Percentiles rank a stretch among this genome's conserved stretches.
Evolutionary conservation across 768 basidiomycete genomes (phyloP).

Genomic region (Rhodosporidiobolus odoratus): DNA sequence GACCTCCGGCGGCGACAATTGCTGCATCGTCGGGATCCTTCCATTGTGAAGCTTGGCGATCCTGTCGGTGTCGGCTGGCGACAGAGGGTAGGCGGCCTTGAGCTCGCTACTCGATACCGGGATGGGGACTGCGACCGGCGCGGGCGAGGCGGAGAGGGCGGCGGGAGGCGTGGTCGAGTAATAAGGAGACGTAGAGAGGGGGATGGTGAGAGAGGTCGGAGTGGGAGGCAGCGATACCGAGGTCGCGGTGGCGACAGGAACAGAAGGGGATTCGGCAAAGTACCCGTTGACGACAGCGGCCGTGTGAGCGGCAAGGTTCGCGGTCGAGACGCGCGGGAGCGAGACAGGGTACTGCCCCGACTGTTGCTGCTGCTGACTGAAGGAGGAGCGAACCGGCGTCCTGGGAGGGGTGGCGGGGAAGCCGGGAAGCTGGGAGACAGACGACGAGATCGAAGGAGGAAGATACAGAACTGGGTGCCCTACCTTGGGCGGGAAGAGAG

Average conservation of each 20-base stretch:
- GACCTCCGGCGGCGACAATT: conserved; percentile 22
- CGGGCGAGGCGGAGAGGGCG: neutral
- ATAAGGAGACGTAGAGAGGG: neutral
- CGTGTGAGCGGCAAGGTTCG: neutral
- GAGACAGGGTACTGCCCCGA: neutral
- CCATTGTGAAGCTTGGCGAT: conserved; percentile 34
- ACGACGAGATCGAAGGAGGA: neutral
- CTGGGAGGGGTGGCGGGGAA: conserved; percentile 13
- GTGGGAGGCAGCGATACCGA: too few relatives aligned
- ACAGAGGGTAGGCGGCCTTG: conserved; percentile 16
- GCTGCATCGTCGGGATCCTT: conserved; percentile 23
- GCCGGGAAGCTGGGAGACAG: neutral
- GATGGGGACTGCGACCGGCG: too few relatives aligned
- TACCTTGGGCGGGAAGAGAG: neutral
- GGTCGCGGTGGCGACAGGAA: neutral
- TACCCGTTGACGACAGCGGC: neutral
- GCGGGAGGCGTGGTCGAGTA: too few relatives aligned
- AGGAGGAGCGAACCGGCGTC: conserved; percentile 8
- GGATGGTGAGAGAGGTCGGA: neutral
- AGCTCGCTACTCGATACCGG: too few relatives aligned
- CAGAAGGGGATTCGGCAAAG: neutral
- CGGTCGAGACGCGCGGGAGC: neutral
- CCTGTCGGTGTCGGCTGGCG: conserved; percentile 9
- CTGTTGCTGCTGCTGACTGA: neutral
- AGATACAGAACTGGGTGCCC: neutral